Base-by-base conservation (phyloP, 768 basidiomycete species). In the Artomyces pyxidatus region DNA sequence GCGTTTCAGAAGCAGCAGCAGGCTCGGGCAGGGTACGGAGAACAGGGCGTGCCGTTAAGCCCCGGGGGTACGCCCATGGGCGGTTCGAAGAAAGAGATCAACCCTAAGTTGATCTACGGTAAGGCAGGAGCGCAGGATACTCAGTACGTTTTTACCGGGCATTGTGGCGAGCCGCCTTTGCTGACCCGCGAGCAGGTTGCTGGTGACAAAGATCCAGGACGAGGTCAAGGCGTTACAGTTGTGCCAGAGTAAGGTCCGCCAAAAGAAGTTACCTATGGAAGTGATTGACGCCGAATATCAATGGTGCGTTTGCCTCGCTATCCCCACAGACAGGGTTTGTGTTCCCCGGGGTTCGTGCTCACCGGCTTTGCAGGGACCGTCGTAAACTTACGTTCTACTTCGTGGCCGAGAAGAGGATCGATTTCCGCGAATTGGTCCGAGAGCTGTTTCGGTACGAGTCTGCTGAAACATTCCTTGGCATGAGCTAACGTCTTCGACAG, bases 371-470 rank as follows among this genome's bases (percentile, higher is more conserved):
- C 58, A 93, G 91, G 91, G 95, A 99, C 67, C 88, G 95, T 50
- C 88, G 93, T 65, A 98, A 98, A 71, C 69, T 99, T 53, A 98
- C 95, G 0, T 97, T 97, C 72, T 98, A 98, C 71, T 99, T 96
- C 65, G 73, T 94, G 51, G 92, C 95, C 47, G 93, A 96, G 58
- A 92, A 91, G 67, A 73, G 95, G 57, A 94, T 98, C 60, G 89
- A 92, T 66, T 96, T 98, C 70, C 80, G 95, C 59, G 94, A 98
- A 67, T 80, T 98, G 55, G 94, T 97, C 32, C 81, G 91, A 62
- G 93, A 96, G 66, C 71, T 95, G 39, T 96, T 96, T 76, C 76
- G 92, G 85, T 90, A 53, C 45, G 75, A n/a, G n/a, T n/a, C n/a
- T 65, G 12, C 16, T 44, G 28, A 6, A 32, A 17, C 11, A 35